These are phyloP conservation scores for Colletotrichum sp. DNA, from an alignment of 2,329 filamentous ascomycete genomes.

Conservation along the genomic window DNA sequence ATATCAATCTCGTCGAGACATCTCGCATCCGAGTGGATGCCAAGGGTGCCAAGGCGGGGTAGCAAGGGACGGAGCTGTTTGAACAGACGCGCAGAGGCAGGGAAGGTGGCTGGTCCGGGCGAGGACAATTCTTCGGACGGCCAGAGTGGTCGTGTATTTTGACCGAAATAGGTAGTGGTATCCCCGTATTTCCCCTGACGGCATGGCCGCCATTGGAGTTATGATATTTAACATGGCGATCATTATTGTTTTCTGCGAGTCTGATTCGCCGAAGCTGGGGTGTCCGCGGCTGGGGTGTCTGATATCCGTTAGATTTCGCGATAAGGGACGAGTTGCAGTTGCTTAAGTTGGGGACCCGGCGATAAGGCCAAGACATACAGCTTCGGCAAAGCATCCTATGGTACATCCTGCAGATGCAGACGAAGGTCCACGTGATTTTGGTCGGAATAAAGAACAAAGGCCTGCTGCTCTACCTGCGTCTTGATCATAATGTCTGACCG, in stretches of 20 bases:
- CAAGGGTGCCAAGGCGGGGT: background rate
- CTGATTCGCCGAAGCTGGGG: background rate
- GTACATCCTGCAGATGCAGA: background rate
- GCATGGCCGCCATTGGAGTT: background rate
- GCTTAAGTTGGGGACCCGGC: background rate
- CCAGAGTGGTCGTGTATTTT: background rate
- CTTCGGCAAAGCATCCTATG: background rate
- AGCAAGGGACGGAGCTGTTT: background rate
- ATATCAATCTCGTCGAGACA: background rate
- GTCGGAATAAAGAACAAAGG: rapidly evolving
- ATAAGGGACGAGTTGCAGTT: background rate
- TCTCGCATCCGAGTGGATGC: background rate
- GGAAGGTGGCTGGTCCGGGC: background rate
- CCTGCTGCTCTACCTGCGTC: background rate
- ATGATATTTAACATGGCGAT: background rate
- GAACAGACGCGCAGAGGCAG: background rate
- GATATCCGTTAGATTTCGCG: background rate
- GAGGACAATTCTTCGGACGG: background rate
- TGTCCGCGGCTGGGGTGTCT: background rate
- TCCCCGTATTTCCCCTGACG: background rate
- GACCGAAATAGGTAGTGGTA: background rate
- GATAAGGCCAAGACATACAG: background rate
- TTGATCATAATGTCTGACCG: background rate
- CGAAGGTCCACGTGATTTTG: background rate
- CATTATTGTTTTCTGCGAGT: background rate